Conservation (phyloP, 352 stramenopile species). For the Pythium phragmitis region DNA sequence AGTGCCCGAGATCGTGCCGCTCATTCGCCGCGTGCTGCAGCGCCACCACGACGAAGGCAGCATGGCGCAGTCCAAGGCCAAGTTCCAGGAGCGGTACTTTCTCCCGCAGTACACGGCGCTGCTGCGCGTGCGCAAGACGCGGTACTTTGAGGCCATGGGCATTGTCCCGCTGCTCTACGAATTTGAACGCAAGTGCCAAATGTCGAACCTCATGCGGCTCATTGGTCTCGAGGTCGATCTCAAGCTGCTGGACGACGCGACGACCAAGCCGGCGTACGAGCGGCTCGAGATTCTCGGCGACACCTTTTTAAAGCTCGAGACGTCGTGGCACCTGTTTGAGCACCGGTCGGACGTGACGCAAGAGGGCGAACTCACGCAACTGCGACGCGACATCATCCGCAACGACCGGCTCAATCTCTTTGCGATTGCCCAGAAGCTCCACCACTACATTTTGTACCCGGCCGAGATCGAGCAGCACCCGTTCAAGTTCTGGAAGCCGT, state of each 20-base stretch:
- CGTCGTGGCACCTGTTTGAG: constrained; percentile 84
- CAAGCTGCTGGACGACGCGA: constrained; percentile 72
- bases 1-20: constrained; percentile 69
- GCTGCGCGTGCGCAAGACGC: constrained; percentile 60
- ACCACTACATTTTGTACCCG: constrained; percentile 82
- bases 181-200: constrained; percentile 88
- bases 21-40: constrained; percentile 84
- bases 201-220: constrained; percentile 80
- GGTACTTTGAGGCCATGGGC: constrained; percentile 79
- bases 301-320: constrained; percentile 86
- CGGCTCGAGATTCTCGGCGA: constrained; percentile 82
- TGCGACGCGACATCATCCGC: constrained; percentile 84
- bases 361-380: constrained; percentile 69
- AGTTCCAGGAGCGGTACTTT: constrained; percentile 79
- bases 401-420: constrained; percentile 84
- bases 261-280: constrained; percentile 84
- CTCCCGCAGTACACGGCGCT: constrained; percentile 71
- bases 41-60: constrained; percentile 62
- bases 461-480: constrained; percentile 78
- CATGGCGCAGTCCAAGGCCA: constrained; percentile 50
- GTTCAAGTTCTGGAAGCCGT: constrained; percentile 85
- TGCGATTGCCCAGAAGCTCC: constrained; percentile 48
- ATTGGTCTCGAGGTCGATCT: constrained; percentile 80
- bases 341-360: constrained; percentile 64
- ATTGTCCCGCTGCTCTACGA: constrained; percentile 85